Percentiles rank a stretch among this genome's conserved stretches.
Conservation (phyloP, 2,329 filamentous ascomycete species). For the Boeremia lycopersici region DNA sequence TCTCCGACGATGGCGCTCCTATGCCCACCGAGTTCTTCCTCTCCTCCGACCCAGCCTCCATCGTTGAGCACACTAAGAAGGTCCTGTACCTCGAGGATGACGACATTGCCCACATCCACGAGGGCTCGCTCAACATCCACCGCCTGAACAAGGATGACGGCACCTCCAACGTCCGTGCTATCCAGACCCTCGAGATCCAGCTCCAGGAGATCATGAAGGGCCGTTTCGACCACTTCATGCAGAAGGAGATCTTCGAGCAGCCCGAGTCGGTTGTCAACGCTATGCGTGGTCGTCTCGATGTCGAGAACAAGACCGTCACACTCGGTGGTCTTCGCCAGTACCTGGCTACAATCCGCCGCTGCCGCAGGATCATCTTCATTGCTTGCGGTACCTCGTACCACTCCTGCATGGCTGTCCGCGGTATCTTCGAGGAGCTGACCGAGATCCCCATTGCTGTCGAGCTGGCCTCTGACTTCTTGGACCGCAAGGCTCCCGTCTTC, state of each 20-base stretch:
- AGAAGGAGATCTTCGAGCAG: conserved; percentile 99
- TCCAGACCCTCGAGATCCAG: conserved; percentile 98
- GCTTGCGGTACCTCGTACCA: conserved; percentile 98
- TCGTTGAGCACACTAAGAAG: conserved; percentile 99
- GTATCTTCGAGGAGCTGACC: conserved; percentile 95
- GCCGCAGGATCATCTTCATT: conserved; percentile 97
- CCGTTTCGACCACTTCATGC: conserved; percentile 99
- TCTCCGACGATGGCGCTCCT: conserved; percentile 96
- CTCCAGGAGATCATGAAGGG: conserved; percentile 99
- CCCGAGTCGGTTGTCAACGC: conserved; percentile 99
- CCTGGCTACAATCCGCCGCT: conserved; percentile 94
- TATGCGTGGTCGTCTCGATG: conserved; percentile 97
- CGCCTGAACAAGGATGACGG: conserved; percentile 96
- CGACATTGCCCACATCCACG: conserved; percentile 99
- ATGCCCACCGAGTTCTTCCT: conserved; percentile 99
- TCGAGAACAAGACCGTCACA: conserved; percentile 91
- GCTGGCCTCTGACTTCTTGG: conserved; percentile 96
- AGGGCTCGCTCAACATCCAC: conserved; percentile 98
- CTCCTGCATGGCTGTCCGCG: conserved; percentile 99
- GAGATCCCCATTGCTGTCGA: conserved; percentile 98
- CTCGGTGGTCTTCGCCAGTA: conserved; percentile 95
- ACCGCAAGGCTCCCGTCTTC: conserved; percentile 96
- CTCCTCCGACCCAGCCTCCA: conserved; percentile 96
- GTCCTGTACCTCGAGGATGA: conserved; percentile 99
- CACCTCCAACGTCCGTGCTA: conserved; percentile 94